A percentile compares a stretch with the other conserved stretches of the same genome.
These are phyloP conservation scores for Cokeromyces recurvatus DNA, from an alignment of 371 early-diverging fungal species.

Conservation along the genomic window DNA sequence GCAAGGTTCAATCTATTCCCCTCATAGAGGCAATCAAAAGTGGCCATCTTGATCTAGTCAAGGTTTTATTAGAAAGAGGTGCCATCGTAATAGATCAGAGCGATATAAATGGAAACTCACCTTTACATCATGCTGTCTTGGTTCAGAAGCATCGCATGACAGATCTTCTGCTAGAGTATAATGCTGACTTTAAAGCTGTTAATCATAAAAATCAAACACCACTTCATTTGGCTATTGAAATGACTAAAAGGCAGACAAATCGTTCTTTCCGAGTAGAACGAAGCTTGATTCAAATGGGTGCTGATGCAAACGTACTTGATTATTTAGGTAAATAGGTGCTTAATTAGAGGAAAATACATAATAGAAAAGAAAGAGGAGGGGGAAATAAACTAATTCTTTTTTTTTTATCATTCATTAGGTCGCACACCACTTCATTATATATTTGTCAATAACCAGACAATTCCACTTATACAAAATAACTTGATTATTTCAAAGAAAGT, in stretches of 20 bases:
- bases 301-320: slow-evolving; percentile 42
- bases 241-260: slow-evolving; percentile 46
- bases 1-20: slow-evolving; percentile 4
- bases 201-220: slow-evolving; percentile 38
- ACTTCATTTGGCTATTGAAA: slow-evolving; percentile 51
- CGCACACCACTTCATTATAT: slow-evolving; percentile 57
- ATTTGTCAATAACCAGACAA: slow-evolving; percentile 29
- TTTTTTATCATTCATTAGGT: slow-evolving; percentile 18
- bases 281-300: slow-evolving; percentile 37
- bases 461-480: slow-evolving; percentile 42
- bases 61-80: slow-evolving; percentile 12
- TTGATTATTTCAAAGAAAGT: slow-evolving; percentile 9
- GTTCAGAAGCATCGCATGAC: slow-evolving; percentile 35
- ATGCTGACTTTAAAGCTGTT: slow-evolving; percentile 24
- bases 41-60: slow-evolving; percentile 10
- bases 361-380: slow-evolving; percentile 17
- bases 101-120: slow-evolving; percentile 20
- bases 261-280: slow-evolving; percentile 51
- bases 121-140: slow-evolving; percentile 45
- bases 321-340: slow-evolving; percentile 29
- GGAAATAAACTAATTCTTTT: background rate
- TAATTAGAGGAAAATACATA: too few relatives aligned
- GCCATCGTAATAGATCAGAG: slow-evolving; percentile 10
- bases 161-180: slow-evolving; percentile 32
- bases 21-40: slow-evolving; percentile 17